Percentiles rank a stretch among this genome's conserved stretches.
Evolutionary conservation across 1,284 basidiomycete species (phyloP).

Genomic region (Cutaneotrichosporon sp.): DNA sequence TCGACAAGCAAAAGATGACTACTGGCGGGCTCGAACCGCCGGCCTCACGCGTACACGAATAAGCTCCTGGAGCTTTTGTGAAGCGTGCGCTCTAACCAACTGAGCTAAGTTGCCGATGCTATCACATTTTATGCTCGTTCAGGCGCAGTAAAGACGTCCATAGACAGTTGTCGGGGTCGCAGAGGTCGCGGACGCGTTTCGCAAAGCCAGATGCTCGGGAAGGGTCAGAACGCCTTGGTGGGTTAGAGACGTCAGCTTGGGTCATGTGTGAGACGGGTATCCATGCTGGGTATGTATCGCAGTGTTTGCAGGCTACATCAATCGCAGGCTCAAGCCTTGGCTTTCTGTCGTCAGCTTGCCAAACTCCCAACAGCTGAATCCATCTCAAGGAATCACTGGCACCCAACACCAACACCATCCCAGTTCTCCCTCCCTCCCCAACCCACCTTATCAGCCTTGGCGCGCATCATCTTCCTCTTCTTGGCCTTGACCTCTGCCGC

Average conservation of each 20-base stretch:
- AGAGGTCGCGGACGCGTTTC: no score
- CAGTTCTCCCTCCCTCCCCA: not conserved
- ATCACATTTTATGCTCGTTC: not conserved
- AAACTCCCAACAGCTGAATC: not conserved
- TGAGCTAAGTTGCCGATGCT: not conserved
- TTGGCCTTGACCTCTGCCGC: conserved; percentile 15
- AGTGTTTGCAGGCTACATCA: not conserved
- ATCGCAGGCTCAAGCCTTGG: not conserved
- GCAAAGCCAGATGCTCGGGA: not conserved
- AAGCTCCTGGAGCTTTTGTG: not conserved
- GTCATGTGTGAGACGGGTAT: not conserved
- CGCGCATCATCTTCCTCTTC: conserved; percentile 24
- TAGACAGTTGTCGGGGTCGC: no score
- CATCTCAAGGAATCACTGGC: not conserved
- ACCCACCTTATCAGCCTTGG: conserved; percentile 26
- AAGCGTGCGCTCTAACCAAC: not conserved
- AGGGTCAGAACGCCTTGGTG: not conserved
- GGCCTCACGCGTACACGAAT: not conserved
- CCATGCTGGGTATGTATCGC: not conserved
- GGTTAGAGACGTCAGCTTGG: not conserved
- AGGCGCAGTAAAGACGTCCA: not conserved
- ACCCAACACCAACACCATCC: no score
- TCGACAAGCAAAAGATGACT: not conserved
- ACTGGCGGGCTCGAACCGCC: not conserved
- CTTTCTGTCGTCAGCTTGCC: not conserved